Evolutionary conservation across 2,329 filamentous ascomycete genomes (phyloP).

Genomic region (Sclerotinia spermophila): DNA sequence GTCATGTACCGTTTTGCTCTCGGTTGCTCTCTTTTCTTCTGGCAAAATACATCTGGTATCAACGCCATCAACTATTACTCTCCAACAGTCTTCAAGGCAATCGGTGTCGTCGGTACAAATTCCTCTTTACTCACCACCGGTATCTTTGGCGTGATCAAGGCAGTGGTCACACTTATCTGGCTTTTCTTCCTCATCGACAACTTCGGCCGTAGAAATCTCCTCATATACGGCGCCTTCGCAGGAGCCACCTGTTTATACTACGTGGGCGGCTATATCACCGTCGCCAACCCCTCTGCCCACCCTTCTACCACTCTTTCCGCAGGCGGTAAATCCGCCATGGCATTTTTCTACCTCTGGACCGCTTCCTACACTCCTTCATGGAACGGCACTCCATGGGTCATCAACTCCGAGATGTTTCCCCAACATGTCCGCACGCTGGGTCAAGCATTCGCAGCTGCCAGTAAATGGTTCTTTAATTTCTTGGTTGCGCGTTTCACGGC

Average conservation of each 20-base stretch:
- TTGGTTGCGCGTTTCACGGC: slow-evolving; percentile 64
- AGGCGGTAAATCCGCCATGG: slow-evolving; percentile 56
- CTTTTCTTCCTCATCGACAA: slow-evolving; percentile 58
- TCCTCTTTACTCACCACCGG: slow-evolving; percentile 28
- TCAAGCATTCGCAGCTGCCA: slow-evolving; percentile 67
- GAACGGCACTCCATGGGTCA: slow-evolving; percentile 34
- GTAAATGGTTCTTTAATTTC: slow-evolving; percentile 68
- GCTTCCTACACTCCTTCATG: slow-evolving; percentile 33
- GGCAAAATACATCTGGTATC: slow-evolving; percentile 32
- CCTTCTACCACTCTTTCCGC: slow-evolving; percentile 28
- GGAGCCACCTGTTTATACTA: slow-evolving; percentile 28
- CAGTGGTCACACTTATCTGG: slow-evolving; percentile 38
- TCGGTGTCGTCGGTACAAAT: slow-evolving; percentile 30
- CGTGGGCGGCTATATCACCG: slow-evolving; percentile 30
- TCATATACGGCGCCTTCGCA: slow-evolving; percentile 29
- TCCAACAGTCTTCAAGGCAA: slow-evolving; percentile 28
- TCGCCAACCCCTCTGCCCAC: slow-evolving; percentile 40
- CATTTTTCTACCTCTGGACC: slow-evolving; percentile 74
- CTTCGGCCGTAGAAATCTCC: slow-evolving; percentile 50
- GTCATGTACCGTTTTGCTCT: slow-evolving; percentile 59
- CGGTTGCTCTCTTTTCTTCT: slow-evolving; percentile 55
- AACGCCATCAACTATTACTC: slow-evolving; percentile 34
- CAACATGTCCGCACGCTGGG: slow-evolving; percentile 65
- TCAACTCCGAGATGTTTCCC: slow-evolving; percentile 33
- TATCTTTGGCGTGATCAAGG: slow-evolving; percentile 31